These are phyloP conservation scores for Turnera subulata DNA, from an alignment of 345 rosid genomes.

Conservation along the genomic window DNA sequence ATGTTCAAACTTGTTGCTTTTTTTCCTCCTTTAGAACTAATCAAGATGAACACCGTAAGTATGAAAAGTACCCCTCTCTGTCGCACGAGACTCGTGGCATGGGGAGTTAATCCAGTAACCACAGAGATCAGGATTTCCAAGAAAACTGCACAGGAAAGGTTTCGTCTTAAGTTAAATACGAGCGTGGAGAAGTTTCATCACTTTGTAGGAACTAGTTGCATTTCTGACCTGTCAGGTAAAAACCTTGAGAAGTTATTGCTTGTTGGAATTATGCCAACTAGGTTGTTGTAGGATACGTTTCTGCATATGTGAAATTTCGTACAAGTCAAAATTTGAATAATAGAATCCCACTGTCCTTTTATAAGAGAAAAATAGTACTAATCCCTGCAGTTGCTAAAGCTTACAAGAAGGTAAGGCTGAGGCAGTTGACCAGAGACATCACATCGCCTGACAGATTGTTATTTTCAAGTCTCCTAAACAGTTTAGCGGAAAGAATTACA, in stretches of 20 bases:
- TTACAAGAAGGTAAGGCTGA: constrained; percentile 62
- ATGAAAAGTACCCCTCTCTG: constrained; percentile 60
- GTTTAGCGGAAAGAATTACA: constrained; percentile 7
- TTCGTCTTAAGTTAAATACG: not conserved
- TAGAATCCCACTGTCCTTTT: not conserved
- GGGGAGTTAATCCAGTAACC: constrained; percentile 70
- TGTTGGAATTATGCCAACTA: constrained; percentile 72
- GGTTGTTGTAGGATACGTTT: constrained; percentile 78
- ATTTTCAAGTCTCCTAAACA: constrained; percentile 67
- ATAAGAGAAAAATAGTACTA: not conserved
- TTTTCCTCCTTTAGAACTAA: not conserved
- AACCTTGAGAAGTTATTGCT: constrained; percentile 78
- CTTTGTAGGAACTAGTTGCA: not conserved
- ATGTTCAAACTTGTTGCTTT: not conserved
- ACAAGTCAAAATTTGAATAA: not conserved
- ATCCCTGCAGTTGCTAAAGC: constrained; percentile 18
- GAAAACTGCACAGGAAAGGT: constrained; percentile 44
- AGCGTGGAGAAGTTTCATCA: not conserved
- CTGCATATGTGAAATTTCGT: constrained; percentile 30
- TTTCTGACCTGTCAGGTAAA: constrained; percentile 55
- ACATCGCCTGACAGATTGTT: constrained; percentile 86
- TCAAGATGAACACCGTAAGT: not conserved
- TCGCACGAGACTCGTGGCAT: constrained; percentile 50
- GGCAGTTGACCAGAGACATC: constrained; percentile 58
- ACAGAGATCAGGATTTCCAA: constrained; percentile 79